phyloP scores from a whole-genome alignment of 441 rosid species.

The Pelargonium citronellum region DNA sequence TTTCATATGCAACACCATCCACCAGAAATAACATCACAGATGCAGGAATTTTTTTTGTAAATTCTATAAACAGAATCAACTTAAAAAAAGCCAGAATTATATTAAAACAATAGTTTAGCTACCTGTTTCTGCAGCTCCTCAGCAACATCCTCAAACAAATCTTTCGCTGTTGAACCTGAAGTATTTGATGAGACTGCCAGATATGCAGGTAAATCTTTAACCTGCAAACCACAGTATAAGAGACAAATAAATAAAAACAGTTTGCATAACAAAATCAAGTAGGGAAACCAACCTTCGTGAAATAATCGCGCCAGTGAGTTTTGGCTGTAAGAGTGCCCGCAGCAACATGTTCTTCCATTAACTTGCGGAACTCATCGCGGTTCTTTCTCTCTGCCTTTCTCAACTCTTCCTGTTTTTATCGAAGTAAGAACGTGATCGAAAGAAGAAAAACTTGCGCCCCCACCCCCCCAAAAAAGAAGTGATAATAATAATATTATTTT shows the following conservation, averaged over 20 bases:
- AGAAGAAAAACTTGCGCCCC: background rate
- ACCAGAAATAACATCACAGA: too few species aligned
- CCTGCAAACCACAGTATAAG: constrained; percentile 33
- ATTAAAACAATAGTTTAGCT: background rate
- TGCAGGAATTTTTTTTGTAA: background rate
- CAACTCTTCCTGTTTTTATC: constrained; percentile 47
- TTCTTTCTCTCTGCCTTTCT: constrained; percentile 66
- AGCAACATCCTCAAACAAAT: constrained; percentile 58
- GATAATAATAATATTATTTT: background rate
- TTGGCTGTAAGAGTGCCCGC: constrained; percentile 54
- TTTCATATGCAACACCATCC: too few species aligned
- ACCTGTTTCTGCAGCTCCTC: constrained; percentile 66
- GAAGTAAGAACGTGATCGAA: constrained; percentile 15
- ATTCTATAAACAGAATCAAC: background rate
- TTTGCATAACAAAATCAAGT: constrained; percentile 14
- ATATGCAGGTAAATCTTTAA: constrained; percentile 53
- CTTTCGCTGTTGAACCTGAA: constrained; percentile 64
- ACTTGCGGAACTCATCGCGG: constrained; percentile 65
- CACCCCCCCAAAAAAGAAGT: constrained; percentile 8
- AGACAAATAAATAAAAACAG: constrained; percentile 16
- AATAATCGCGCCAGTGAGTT: constrained; percentile 64
- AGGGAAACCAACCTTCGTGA: constrained; percentile 37
- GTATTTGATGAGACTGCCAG: constrained; percentile 51
- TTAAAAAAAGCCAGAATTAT: background rate
- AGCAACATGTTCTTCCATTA: constrained; percentile 56